Evolutionary conservation across 495 filamentous ascomycete genomes (phyloP), one percentile per base, ranked within the genome.

Genomic region (Penicillium steckii): DNA sequence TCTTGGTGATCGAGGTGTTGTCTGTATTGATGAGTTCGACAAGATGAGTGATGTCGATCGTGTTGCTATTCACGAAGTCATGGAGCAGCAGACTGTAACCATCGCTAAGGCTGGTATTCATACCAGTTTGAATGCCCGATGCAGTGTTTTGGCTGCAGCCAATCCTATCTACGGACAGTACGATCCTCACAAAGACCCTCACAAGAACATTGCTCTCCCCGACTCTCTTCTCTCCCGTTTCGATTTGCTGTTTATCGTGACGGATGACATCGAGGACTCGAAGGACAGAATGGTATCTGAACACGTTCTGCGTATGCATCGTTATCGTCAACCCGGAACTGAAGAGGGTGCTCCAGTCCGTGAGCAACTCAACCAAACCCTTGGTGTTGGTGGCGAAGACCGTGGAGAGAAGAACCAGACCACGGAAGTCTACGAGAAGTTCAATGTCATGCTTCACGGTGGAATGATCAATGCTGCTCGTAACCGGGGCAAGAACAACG

Each of bases 11-110:
- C 86, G 94, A 40, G 94, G 94, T 49, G 93, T 99, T 30, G 94
- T 99, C 33, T 99, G 94, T 73, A 99, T 99, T 60, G 94, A 99
- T 69, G 94, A 99, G 68, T 99, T 99, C 65, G 94, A 99, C 73
- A 99, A 99, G 73, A 99, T 99, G 94, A 95, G 89, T 56, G 94
- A 97, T 69, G 86, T 97, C 30, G 94, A 99, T 68, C 85, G 94
- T 57, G 94, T 99, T 18, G 94, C 94, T 41, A 99, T 99, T 61
- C 94, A 99, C 80, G 94, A 99, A 90, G 94, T 99, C 49, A 99
- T 99, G 94, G 94, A 99, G 71, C 94, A 99, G 74, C 94, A 99
- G 67, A 99, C 94, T 0, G 94, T 99, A 52, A 99, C 94, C 23
- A 97, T 99, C 61, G 94, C 94, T 23, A 99, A 99, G 73, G 94